Percentiles rank a stretch among this genome's conserved stretches.
phyloP scores from a whole-genome alignment of 2,329 filamentous ascomycete species.

The Cladobotryum protrusum region DNA sequence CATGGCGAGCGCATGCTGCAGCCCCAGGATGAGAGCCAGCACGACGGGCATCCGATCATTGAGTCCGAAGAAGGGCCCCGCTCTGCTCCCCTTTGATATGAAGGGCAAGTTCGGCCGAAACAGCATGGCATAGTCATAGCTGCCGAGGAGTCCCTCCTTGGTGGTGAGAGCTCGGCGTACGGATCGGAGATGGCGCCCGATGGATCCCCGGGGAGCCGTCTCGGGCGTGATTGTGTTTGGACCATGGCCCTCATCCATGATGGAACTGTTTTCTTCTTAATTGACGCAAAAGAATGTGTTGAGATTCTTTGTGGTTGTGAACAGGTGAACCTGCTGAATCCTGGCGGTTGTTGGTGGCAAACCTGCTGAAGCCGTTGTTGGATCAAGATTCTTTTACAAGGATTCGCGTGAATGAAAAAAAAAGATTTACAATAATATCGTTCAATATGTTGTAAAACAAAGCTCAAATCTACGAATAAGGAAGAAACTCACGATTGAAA shows the following conservation, averaged over 20 bases:
- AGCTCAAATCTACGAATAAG: too few relatives aligned
- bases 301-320: constrained; percentile 12
- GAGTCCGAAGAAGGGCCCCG: constrained; percentile 79
- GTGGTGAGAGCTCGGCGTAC: constrained; percentile 42
- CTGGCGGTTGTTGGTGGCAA: constrained; percentile 20
- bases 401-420: too few relatives aligned
- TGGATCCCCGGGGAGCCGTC: constrained; percentile 24
- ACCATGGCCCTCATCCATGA: constrained; percentile 52
- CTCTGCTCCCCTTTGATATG: constrained; percentile 47
- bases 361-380: constrained; percentile 21
- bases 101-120: constrained; percentile 81
- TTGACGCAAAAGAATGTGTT: not conserved
- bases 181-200: constrained; percentile 20
- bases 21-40: constrained; percentile 65
- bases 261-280: too few relatives aligned
- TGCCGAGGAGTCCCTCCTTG: constrained; percentile 69
- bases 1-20: constrained; percentile 78
- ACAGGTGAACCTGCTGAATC: constrained; percentile 18
- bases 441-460: too few relatives aligned
- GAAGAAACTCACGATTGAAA: too few relatives aligned
- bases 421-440: too few relatives aligned
- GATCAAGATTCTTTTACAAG: not conserved
- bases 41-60: constrained; percentile 72
- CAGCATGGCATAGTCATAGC: constrained; percentile 86
- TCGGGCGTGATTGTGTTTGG: constrained; percentile 44